Percentiles rank a stretch among this genome's conserved stretches.
Conservation (phyloP, 805 yeast species). For the Saturnispora sekii region DNA sequence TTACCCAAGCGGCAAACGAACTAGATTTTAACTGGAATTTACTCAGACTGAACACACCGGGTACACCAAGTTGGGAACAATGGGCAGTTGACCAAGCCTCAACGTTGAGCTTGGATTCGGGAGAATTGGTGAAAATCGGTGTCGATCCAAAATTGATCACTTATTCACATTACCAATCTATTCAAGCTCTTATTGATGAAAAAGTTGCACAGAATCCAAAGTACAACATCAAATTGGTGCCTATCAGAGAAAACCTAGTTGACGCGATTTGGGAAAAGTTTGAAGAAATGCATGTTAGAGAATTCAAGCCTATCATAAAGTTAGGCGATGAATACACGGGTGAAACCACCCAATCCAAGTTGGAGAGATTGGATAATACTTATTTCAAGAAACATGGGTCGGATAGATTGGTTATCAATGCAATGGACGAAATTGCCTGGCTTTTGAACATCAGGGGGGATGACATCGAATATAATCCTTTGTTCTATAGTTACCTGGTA, state of each 20-base stretch:
- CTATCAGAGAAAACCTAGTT: slow-evolving; percentile 39
- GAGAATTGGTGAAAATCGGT: slow-evolving; percentile 26
- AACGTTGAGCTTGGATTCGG: slow-evolving; percentile 39
- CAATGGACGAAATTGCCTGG: slow-evolving; percentile 88
- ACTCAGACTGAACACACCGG: slow-evolving; percentile 41
- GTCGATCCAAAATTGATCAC: slow-evolving; percentile 44
- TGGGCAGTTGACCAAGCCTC: slow-evolving; percentile 46
- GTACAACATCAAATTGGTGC: slow-evolving; percentile 33
- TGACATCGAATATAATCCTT: slow-evolving; percentile 47
- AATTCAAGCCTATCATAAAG: slow-evolving; percentile 38
- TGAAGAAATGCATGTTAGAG: slow-evolving; percentile 54
- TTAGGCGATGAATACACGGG: slow-evolving; percentile 57
- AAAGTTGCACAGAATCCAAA: slow-evolving; percentile 18
- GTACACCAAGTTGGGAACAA: slow-evolving; percentile 47
- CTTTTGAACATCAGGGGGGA: slow-evolving; percentile 62
- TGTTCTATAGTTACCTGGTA: slow-evolving; percentile 41
- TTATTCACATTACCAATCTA: slow-evolving; percentile 25
- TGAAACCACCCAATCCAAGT: slow-evolving; percentile 47
- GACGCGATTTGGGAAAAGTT: slow-evolving; percentile 41
- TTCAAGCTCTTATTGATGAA: slow-evolving; percentile 26
- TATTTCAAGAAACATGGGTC: slow-evolving; percentile 27
- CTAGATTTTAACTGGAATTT: slow-evolving; percentile 52
- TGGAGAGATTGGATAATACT: slow-evolving; percentile 33
- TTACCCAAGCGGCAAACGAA: slow-evolving; percentile 48
- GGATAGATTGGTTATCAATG: slow-evolving; percentile 30